Conservation (phyloP, 768 basidiomycete species). For the Russula ochroleuca region DNA sequence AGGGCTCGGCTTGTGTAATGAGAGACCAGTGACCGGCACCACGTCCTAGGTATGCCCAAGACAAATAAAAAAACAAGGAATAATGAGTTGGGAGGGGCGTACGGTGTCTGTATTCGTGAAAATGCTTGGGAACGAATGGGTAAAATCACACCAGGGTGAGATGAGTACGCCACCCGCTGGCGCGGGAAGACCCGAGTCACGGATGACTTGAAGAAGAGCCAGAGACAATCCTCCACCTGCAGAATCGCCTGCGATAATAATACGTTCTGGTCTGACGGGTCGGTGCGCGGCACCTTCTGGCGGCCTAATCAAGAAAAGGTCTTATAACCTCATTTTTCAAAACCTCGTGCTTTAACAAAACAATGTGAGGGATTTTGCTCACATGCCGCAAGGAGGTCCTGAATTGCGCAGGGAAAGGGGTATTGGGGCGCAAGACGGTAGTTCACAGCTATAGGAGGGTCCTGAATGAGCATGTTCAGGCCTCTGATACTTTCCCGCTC, state of each 20-base stretch:
- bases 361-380: slow-evolving; percentile 31
- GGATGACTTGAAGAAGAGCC: slow-evolving; percentile 80
- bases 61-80: neutral
- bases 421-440: slow-evolving; percentile 94
- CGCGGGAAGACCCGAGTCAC: slow-evolving; percentile 73
- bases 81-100: slow-evolving; percentile 27
- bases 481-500: slow-evolving; percentile 22
- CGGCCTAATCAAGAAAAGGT: slow-evolving; percentile 86
- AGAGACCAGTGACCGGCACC: slow-evolving; percentile 69
- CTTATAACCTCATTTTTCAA: slow-evolving; percentile 38
- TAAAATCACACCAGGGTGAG: slow-evolving; percentile 92
- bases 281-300: slow-evolving; percentile 72
- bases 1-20: slow-evolving; percentile 71
- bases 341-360: neutral
- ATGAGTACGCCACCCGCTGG: slow-evolving; percentile 89
- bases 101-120: slow-evolving; percentile 82
- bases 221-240: slow-evolving; percentile 87
- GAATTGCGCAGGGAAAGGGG: slow-evolving; percentile 90
- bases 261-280: slow-evolving; percentile 74
- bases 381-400: slow-evolving; percentile 89
- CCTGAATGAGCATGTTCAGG: slow-evolving; percentile 14
- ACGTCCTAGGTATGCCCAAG: slow-evolving; percentile 53
- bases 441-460: slow-evolving; percentile 57
- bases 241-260: slow-evolving; percentile 87
- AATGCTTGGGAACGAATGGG: slow-evolving; percentile 90